Evolutionary conservation across 1,284 basidiomycete genomes (phyloP).

Genomic region (Apiotrichum mycotoxinovorans): DNA sequence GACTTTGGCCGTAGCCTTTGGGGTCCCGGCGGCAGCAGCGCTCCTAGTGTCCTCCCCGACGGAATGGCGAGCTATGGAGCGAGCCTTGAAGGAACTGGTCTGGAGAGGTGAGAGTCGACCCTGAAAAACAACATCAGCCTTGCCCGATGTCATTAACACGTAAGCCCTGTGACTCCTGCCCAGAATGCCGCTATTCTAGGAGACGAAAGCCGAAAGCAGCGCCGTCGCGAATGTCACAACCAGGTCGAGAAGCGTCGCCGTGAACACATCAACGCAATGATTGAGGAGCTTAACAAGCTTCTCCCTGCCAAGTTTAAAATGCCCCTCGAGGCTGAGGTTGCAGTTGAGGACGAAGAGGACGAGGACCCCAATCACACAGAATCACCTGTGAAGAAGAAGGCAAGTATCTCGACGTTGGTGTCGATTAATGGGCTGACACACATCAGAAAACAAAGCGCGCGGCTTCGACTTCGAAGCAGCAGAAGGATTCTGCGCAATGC

Average conservation of each 20-base stretch:
- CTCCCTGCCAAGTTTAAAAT: conserved; percentile 31
- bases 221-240: conserved; percentile 47
- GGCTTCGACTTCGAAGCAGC: conserved; percentile 27
- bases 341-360: conserved; percentile 38
- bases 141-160: neutral
- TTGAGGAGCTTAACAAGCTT: conserved; percentile 43
- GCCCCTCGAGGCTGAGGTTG: conserved; percentile 31
- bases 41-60: conserved; percentile 26
- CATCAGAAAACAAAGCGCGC: conserved; percentile 33
- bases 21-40: conserved; percentile 24
- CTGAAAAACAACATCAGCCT: too few relatives aligned
- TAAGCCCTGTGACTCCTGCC: conserved; percentile 39
- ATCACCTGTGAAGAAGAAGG: conserved; percentile 36
- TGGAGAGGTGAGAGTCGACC: conserved; percentile 19
- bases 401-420: neutral
- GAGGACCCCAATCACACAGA: conserved; percentile 25
- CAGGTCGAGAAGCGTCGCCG: conserved; percentile 47
- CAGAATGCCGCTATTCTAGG: conserved; percentile 24
- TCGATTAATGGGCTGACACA: neutral
- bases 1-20: conserved; percentile 14
- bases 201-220: conserved; percentile 40
- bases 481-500: conserved; percentile 42
- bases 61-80: conserved; percentile 25
- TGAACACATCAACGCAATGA: conserved; percentile 49
- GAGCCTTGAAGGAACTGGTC: conserved; percentile 23